Evolutionary conservation across 305 asterid genomes (phyloP), one percentile per base, ranked within the genome.

Genomic region (Solanum hybrid): DNA sequence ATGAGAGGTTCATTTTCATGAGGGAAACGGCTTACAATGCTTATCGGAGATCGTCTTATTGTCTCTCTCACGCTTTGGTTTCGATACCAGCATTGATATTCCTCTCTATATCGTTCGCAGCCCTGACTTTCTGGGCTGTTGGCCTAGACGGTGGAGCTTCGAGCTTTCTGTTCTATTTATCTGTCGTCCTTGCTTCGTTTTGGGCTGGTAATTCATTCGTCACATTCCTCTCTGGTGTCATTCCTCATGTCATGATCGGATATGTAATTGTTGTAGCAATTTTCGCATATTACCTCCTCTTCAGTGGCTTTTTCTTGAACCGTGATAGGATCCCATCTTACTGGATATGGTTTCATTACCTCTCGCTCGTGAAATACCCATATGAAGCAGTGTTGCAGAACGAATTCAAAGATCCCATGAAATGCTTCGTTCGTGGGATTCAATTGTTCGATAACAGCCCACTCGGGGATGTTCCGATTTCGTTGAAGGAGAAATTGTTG

Each of bases 371-470:
- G 17, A 94, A 94, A 89, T 95, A 95, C 75, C 94, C 97, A 0
- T 94, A 91, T 14, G 95, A 92, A 90, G 96, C 95, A 4, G 93
- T 93, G 32, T 27, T 95, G 61, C 94, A 90, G 51, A 95, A 95
- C 77, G 98, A 95, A 87, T 95, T 92, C 61, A 72, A 82, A 0
- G 91, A 94, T 8, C 88, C 96, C 8, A 51, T 15, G 1, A 93
- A 91, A 88, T 95, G 97, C 72, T 92, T 95, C 31, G 93, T 92
- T 8, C 91, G 94, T 0, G 98, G 95, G 76, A 88, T 90, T 4
- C 97, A 95, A 89, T 90, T 93, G 9, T 95, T 95, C 75, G 98
- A 95, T 41, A 89, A 70, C 4, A 90, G 95, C 4, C 96, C 96
- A 5, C 82, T 95, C 0, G 93, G 88, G 4, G 73, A 41, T 1